Conservation (phyloP, 345 rosid genomes). For the Euphorbia peplus region DNA sequence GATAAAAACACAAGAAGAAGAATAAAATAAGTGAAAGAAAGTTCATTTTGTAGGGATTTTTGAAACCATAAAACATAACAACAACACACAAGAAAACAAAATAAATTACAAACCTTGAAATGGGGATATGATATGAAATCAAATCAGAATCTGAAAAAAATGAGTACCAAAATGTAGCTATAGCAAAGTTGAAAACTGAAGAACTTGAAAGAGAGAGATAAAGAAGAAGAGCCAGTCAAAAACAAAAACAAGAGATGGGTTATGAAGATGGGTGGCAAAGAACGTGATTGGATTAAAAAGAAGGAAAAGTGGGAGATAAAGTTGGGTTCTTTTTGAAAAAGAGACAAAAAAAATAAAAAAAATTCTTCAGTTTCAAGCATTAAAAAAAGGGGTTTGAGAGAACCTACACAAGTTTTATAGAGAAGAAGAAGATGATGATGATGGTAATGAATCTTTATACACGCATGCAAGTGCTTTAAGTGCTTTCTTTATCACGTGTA, state of each 20-base stretch:
- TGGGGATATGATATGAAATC: conserved; percentile 48
- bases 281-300: conserved; percentile 24
- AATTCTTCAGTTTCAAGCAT: not conserved
- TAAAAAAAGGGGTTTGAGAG: conserved; percentile 5
- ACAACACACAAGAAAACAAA: conserved; percentile 32
- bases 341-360: not conserved
- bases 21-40: conserved; percentile 9
- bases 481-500: conserved; percentile 96
- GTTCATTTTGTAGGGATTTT: conserved; percentile 15
- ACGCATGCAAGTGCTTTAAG: conserved; percentile 96
- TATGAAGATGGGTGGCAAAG: conserved; percentile 13
- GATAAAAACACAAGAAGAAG: conserved; percentile 38
- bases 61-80: conserved; percentile 24
- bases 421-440: conserved; percentile 36
- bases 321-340: not conserved
- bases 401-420: not conserved
- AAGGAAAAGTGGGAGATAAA: conserved; percentile 11
- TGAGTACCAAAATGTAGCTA: conserved; percentile 15
- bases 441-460: conserved; percentile 62
- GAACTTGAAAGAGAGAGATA: conserved; percentile 27
- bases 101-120: conserved; percentile 70
- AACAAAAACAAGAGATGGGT: not conserved
- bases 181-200: conserved; percentile 5
- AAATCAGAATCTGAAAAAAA: conserved; percentile 59
- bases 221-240: not conserved